phyloP scores from a whole-genome alignment of 495 filamentous ascomycete genomes.

The Geopyxis carbonaria region DNA sequence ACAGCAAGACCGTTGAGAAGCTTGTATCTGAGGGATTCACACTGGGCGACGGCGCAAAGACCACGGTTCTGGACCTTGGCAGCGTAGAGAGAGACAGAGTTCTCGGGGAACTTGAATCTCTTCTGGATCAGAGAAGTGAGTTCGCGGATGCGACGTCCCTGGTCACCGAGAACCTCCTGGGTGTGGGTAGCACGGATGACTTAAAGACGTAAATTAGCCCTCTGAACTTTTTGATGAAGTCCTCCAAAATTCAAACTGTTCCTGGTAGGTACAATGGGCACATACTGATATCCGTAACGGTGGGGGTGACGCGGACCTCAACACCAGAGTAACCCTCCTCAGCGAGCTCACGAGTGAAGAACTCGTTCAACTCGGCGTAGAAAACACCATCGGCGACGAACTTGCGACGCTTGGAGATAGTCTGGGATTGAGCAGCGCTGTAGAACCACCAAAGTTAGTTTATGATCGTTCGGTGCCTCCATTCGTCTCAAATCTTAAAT shows the following conservation, averaged over 20 bases:
- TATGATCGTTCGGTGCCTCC: slow-evolving; percentile 1
- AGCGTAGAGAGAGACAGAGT: slow-evolving; percentile 97
- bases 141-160: slow-evolving; percentile 98
- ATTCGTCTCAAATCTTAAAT: background rate
- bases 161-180: slow-evolving; percentile 98
- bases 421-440: slow-evolving; percentile 23
- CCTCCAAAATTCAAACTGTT: background rate
- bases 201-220: slow-evolving; percentile 20
- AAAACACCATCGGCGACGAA: slow-evolving; percentile 99
- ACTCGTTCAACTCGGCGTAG: slow-evolving; percentile 99
- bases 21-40: slow-evolving; percentile 99
- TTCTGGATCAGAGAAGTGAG: slow-evolving; percentile 99
- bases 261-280: too few relatives aligned
- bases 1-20: slow-evolving; percentile 97
- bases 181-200: slow-evolving; percentile 99
- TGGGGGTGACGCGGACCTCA: slow-evolving; percentile 98
- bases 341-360: slow-evolving; percentile 99
- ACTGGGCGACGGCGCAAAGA: slow-evolving; percentile 98
- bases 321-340: slow-evolving; percentile 99
- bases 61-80: slow-evolving; percentile 99
- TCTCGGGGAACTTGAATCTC: slow-evolving; percentile 99
- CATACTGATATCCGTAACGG: slow-evolving; percentile 96
- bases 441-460: slow-evolving; percentile 9
- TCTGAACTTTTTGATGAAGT: background rate
- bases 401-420: slow-evolving; percentile 94